Conservation (phyloP, 2,329 filamentous ascomycete genomes). For the Colletotrichum tropicicola region DNA sequence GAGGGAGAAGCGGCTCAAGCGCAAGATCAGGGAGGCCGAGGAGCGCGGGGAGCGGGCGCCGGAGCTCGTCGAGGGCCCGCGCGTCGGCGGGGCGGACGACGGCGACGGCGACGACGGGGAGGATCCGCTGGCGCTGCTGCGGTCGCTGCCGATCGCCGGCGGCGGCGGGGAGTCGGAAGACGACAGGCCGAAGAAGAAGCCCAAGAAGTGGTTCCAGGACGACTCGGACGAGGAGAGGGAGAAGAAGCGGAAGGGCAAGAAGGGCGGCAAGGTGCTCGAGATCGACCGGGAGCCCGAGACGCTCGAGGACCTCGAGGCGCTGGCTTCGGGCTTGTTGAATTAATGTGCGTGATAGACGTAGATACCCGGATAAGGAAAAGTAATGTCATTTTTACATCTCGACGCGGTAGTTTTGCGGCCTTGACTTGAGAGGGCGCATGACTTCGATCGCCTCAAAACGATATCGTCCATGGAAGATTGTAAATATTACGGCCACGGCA, state of each 20-base stretch:
- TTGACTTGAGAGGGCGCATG: no score
- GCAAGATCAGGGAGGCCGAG: slow-evolving; percentile 71
- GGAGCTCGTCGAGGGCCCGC: slow-evolving; percentile 2
- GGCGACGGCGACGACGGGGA: slow-evolving; percentile 53
- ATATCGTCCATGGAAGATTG: no score
- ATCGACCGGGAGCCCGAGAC: slow-evolving; percentile 77
- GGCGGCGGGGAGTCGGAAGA: slow-evolving; percentile 45
- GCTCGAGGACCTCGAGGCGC: slow-evolving; percentile 79
- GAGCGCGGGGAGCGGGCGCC: slow-evolving; percentile 50
- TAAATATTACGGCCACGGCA: no score
- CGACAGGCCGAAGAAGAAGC: slow-evolving; percentile 61
- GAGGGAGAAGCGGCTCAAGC: slow-evolving; percentile 79
- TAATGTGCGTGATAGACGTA: slow-evolving; percentile 32
- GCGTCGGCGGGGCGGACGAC: slow-evolving; percentile 40
- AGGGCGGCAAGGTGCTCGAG: slow-evolving; percentile 66
- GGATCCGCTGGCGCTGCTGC: slow-evolving; percentile 65
- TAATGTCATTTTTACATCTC: neutral
- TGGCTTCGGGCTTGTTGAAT: slow-evolving; percentile 75
- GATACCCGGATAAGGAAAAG: slow-evolving; percentile 38
- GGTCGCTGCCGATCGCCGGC: slow-evolving; percentile 63
- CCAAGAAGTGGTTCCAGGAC: slow-evolving; percentile 83
- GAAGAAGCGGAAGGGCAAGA: slow-evolving; percentile 51
- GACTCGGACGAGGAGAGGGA: slow-evolving; percentile 57
- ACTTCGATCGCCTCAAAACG: no score
- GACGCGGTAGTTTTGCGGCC: neutral